Base-by-base conservation (phyloP, 257 asterid genomes). In the Ballota nigra region DNA sequence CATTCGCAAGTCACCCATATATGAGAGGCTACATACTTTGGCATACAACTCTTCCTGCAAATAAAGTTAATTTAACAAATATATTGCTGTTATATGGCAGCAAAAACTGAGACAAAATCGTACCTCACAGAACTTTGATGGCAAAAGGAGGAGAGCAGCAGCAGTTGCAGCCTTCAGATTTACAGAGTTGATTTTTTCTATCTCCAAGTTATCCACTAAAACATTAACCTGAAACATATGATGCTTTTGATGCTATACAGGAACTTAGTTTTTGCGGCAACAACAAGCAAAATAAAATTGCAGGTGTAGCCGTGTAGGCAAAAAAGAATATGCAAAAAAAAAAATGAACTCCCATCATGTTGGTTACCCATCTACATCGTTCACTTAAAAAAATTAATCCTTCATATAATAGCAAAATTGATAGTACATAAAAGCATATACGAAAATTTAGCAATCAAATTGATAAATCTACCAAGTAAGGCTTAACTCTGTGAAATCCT, bases 81-180 rank as follows among this genome's bases (percentile, higher is more conserved):
- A 31, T n/a, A 19, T 5, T 15, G 58, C 56, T 28, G 56, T 47
- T 20, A 67, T 33, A 66, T 53, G 22, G 70, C 45, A 9, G 71
- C 63, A 56, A 11, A 63, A 59, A 28, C 62, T 58, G 77, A n/a
- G 16, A 74, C 61, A 74, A 68, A 69, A 29, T 65, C 82, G 60
- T 75, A 87, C 98, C 94, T 91, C 96, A 11, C 83, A 80, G 80
- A 91, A 89, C 58, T 83, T 83, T 67, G 98, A 85, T 52, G 99
- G 98, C 87, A 89, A 81, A 75, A 89, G 87, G 65, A 94, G 93
- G 60, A 91, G 91, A 82, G 99, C 98, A 29, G 96, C 92, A 65
- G 96, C 75, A 11, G 86, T 72, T 51, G 92, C 95, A 66, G 98
- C 95, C 81, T 84, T 88, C 77, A 89, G 76, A 75, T 95, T 95